Evolutionary conservation across 768 basidiomycete species (phyloP).

Genomic region (Pleurotus sapidus): DNA sequence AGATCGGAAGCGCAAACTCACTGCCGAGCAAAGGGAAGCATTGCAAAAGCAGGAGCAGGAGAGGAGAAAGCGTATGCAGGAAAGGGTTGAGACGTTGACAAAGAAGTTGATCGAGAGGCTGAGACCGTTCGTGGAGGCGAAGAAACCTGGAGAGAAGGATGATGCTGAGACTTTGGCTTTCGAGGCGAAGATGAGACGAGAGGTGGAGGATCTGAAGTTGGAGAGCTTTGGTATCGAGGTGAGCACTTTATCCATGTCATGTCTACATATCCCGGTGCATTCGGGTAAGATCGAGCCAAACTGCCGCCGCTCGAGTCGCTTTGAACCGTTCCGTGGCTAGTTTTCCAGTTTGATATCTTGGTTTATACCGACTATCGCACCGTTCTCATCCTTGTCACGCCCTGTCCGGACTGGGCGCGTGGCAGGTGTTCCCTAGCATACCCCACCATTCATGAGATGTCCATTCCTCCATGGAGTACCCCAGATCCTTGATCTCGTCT

Average conservation of each 20-base stretch:
- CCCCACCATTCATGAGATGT: no score
- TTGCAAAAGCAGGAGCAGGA: slow-evolving; percentile 80
- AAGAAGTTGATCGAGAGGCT: slow-evolving; percentile 82
- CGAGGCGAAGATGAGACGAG: slow-evolving; percentile 70
- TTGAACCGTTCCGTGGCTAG: not conserved
- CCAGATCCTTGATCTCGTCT: no score
- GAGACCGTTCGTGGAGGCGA: slow-evolving; percentile 88
- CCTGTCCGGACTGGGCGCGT: no score
- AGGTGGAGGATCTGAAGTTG: slow-evolving; percentile 93
- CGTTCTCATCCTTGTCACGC: no score
- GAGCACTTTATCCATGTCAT: slow-evolving; percentile 16
- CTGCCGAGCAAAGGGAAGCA: slow-evolving; percentile 84
- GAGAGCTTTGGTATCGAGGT: slow-evolving; percentile 98
- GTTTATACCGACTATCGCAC: not conserved
- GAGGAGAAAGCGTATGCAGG: slow-evolving; percentile 75
- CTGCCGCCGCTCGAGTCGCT: no score
- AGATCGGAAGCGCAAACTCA: slow-evolving; percentile 53
- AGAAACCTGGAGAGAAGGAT: slow-evolving; percentile 72
- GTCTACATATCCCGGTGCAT: no score
- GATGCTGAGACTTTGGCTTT: slow-evolving; percentile 85
- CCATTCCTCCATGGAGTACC: no score
- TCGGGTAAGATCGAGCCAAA: no score
- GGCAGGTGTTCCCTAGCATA: no score
- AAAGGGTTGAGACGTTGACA: slow-evolving; percentile 70
- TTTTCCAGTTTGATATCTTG: not conserved